Base-by-base conservation (phyloP, 2,329 filamentous ascomycete genomes). In the Colletotrichum chrysophilum region DNA sequence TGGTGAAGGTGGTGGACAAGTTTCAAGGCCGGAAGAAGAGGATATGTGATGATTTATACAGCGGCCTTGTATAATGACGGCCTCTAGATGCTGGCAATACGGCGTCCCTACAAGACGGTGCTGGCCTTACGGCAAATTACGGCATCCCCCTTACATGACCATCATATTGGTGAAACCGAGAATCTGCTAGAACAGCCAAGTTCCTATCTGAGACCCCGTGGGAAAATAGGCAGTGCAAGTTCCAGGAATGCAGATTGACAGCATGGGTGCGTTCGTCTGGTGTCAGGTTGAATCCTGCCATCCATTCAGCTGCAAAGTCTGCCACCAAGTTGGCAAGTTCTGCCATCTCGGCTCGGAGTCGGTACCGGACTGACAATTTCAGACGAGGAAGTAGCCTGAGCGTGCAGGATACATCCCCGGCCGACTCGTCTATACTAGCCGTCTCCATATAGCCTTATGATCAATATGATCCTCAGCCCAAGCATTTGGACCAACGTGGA, bases 241-340 rank as follows among this genome's bases (percentile, higher is more conserved):
- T 61, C 30, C 58, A 56, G 12, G 16, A 32, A 9, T 52, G 18
- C 60, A 48, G 38, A 16, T 16, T n/a, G n/a, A 34, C 18, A 28
- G 28, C 48, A 26, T 48, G 52, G 38, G 52, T 73, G 70, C 26
- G 70, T 76, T 76, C 70, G 38, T 76, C 74, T 69, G 70, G 64
- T 74, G 36, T 65, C 70, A 58, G 61, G 28, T 60, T 52, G 18
- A 60, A 28, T 48, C 34, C 64, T 76, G 70, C 70, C 70, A 76
- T 76, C 74, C 48, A 36, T 74, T 65, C 56, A 28, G 30, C 18
- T 4, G 21, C 18, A 48, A 72, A 58, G 43, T 52, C 21, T 34
- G 43, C 43, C 10, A 21, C 43, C n/a, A 21, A 32, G n/a, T 32
- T 48, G 18, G 30, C 21, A 36, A 14, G n/a, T 55, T 32, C 38